Evolutionary conservation across 2,329 filamentous ascomycete genomes (phyloP).

Genomic region (Talaromyces sp.): DNA sequence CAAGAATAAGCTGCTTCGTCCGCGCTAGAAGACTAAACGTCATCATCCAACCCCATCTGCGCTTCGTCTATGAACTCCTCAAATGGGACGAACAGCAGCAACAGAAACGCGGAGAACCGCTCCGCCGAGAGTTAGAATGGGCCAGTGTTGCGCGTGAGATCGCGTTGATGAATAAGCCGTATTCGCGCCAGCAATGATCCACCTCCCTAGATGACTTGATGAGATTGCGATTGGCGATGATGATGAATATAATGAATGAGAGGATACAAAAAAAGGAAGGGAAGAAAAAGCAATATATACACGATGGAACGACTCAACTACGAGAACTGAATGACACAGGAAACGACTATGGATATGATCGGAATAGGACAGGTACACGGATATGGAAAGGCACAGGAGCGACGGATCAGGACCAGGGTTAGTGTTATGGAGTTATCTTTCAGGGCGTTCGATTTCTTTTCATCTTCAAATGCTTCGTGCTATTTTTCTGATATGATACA

Average conservation of each 20-base stretch:
- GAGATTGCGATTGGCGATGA: background rate
- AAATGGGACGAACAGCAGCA: slow-evolving; percentile 90
- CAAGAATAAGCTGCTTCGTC: slow-evolving; percentile 69
- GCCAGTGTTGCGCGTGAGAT: slow-evolving; percentile 82
- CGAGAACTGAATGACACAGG: background rate
- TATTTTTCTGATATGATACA: background rate
- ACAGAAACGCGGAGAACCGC: slow-evolving; percentile 51
- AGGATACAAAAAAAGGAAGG: background rate
- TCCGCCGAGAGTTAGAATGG: slow-evolving; percentile 87
- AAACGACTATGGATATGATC: background rate
- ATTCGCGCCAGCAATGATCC: slow-evolving; percentile 59
- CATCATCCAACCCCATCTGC: slow-evolving; percentile 94
- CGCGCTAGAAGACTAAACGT: slow-evolving; percentile 89
- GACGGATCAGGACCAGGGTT: background rate
- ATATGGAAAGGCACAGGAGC: background rate
- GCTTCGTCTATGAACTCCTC: slow-evolving; percentile 86
- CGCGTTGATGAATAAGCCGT: slow-evolving; percentile 92
- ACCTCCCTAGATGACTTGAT: background rate
- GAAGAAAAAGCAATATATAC: background rate
- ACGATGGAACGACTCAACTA: background rate
- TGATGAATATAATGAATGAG: background rate
- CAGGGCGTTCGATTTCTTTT: background rate
- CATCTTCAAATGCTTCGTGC: background rate
- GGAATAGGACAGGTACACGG: background rate
- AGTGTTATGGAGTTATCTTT: background rate